phyloP scores from a whole-genome alignment of 805 yeast species.

The Lipomyces spencermartinsiae region DNA sequence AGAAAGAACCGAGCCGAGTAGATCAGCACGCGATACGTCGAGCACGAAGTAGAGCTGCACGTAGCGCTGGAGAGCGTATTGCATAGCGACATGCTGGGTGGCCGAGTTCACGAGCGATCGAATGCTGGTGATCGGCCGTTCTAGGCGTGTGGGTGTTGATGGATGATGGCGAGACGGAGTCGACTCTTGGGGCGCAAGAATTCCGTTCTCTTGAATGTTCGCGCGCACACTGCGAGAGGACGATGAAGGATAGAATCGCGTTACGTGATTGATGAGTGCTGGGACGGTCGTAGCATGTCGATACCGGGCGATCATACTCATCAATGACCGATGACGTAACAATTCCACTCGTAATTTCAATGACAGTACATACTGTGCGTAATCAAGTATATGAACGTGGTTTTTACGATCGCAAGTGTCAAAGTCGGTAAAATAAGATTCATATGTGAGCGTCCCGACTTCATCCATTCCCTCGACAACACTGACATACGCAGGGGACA shows the following conservation, averaged over 20 bases:
- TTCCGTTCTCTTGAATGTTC: background rate
- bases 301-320: conserved; percentile 17
- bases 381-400: conserved; percentile 25
- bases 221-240: conserved; percentile 18
- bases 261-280: conserved; percentile 17
- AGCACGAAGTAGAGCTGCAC: conserved; percentile 32
- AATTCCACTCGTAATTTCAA: conserved; percentile 19
- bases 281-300: conserved; percentile 16
- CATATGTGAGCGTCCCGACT: conserved; percentile 14
- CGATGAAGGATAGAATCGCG: conserved; percentile 19
- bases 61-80: conserved; percentile 22
- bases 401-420: conserved; percentile 11
- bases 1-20: conserved; percentile 34
- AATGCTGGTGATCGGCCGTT: background rate
- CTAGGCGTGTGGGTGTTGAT: background rate
- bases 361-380: conserved; percentile 14
- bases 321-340: conserved; percentile 16
- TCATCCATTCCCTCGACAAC: conserved; percentile 4
- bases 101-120: conserved; percentile 5
- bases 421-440: conserved; percentile 13
- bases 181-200: background rate
- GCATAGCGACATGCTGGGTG: conserved; percentile 14
- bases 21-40: conserved; percentile 36
- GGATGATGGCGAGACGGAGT: background rate
- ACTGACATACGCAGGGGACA: conserved; percentile 5